Evolutionary conservation across 345 rosid genomes (phyloP).

Genomic region (Arabidopsis thaliana): TAIR10.1 NC_003070.9:8970501-8971000

Average conservation of each 20-base stretch:
- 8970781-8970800: constrained; percentile 94
- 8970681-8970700: constrained; percentile 12
- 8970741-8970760: constrained; percentile 4
- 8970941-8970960: constrained; percentile 37
- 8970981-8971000: constrained; percentile 97
- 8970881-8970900: constrained; percentile 21
- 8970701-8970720: constrained; percentile 1
- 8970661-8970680: constrained; percentile 27
- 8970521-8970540: constrained; percentile 31
- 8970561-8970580: constrained; percentile 32
- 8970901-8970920: constrained; percentile 11
- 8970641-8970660: constrained; percentile 96
- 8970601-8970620: constrained; percentile 94
- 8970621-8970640: constrained; percentile 96
- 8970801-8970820: constrained; percentile 92
- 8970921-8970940: neutral
- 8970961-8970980: constrained; percentile 96
- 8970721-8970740: constrained; percentile 6
- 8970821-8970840: constrained; percentile 41
- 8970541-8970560: neutral
- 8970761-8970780: constrained; percentile 5
- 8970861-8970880: constrained; percentile 20
- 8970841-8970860: constrained; percentile 28
- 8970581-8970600: constrained; percentile 97
- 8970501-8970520: constrained; percentile 27